Base-by-base conservation (phyloP, 768 basidiomycete genomes). In the Dentipellis sp. region DNA sequence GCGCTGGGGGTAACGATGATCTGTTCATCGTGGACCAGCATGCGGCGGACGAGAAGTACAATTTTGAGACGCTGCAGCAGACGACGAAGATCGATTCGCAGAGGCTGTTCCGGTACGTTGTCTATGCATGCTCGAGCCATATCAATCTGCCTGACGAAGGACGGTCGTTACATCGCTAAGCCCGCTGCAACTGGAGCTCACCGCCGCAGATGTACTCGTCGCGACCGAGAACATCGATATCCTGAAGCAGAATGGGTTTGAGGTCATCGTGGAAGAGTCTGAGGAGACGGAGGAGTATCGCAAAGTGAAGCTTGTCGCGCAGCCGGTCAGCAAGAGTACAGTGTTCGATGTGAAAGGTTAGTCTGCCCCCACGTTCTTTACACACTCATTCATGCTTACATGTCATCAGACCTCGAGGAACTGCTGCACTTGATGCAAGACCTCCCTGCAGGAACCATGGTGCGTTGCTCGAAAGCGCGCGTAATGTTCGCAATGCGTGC, bases 11-110 rank as follows among this genome's bases (percentile, higher is more conserved):
- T 9, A 58, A 19, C 11, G 94, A 98, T 65, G 95, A 99, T 64
- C 73, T 99, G 42, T 98, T 97, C 71, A 93, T 99, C 59, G 80
- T 98, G 16, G 95, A 98, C 64, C 95, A 98, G 66, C 95, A 98
- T 69, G 95, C 95, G 4, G 86, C 91, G 5, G 97, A 99, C 69
- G 97, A 98, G 71, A 98, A 98, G 73, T 97, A 91, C 71, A 98
- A 98, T 67, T 98, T 98, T 66, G 97, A 98, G 75, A 88, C 81
- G 1, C 71, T 98, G 56, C 95, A 98, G 68, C 77, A 81, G 61
- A 92, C 84, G n/a, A 97, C 94, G 10, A 79, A 78, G 52, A 94
- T 99, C 56, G 80, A 89, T 62, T 90, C 88, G 2, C 95, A 98
- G 64, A 82, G 74, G 58, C 74, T 98, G 4, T 81, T 95, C 67